Evolutionary conservation across 2,329 filamentous ascomycete genomes (phyloP), one percentile per base, ranked within the genome.

Genomic region (Botrytis byssoidea): DNA sequence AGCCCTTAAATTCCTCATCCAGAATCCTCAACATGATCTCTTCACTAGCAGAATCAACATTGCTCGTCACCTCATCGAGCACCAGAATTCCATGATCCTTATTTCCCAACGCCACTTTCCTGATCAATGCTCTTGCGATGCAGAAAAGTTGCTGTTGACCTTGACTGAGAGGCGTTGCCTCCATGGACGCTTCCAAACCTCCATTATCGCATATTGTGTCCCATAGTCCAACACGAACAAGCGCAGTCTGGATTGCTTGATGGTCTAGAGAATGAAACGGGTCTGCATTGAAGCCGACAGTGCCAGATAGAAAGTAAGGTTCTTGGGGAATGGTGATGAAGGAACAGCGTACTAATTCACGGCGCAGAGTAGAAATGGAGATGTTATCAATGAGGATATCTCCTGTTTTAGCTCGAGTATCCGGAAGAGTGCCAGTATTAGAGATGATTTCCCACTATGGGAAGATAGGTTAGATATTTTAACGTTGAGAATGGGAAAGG

Each of bases 331-430:
- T 80, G 14, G 81, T 81, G 37, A 82, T 85, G 59, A 86, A 80
- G 35, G 80, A 79, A 6, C 81, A 80, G 44, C 85, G 83, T 63
- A 85, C 80, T 40, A 81, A 78, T 51, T 83, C 77, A 7, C 82
- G 81, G 0, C 83, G 80, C 14, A 85, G 76, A 12, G 76, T 81
- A 9, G 80, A 79, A 61, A 86, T 78, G 74, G 85, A 81, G 20
- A 85, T 74, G 7, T 81, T 82, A 63, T 86, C 85, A 65, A 86
- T 82, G 9, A 76, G 78, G 73, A 86, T 84, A 2, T 76, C 79
- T 40, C 84, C 85, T 76, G 89, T 87, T 78, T 93, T 0, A 95
- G 93, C 82, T 98, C 95, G 4, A 98, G 85, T 1, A 94, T 93
- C 70, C 85, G 84, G 42, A 89, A 83, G 4, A 89, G 79, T 0